Percentiles rank a stretch among this genome's conserved stretches.
Evolutionary conservation across 179 eudicot genomes (phyloP).

Genomic region (Beta lomatogona): DNA sequence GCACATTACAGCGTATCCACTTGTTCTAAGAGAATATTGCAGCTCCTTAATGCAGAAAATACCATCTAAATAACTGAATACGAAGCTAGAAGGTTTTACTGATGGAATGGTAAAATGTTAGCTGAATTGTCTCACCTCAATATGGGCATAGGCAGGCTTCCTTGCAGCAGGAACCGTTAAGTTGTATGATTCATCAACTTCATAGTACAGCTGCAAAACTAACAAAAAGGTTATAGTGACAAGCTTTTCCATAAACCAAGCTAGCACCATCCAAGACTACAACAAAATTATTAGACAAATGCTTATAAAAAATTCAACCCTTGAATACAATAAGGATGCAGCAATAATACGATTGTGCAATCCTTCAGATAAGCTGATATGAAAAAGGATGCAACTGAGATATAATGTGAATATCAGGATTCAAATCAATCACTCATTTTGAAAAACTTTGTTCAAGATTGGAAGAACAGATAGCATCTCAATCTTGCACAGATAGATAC

Average conservation of each 20-base stretch:
- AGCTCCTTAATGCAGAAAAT: background rate
- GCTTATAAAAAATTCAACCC: too few relatives aligned
- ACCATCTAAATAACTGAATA: conserved; percentile 3
- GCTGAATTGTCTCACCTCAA: conserved; percentile 49
- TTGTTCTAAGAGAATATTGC: background rate
- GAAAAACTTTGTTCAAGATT: too few relatives aligned
- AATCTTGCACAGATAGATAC: background rate
- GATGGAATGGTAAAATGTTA: background rate
- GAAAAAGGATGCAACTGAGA: too few relatives aligned
- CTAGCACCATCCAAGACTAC: background rate
- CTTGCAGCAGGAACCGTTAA: conserved; percentile 52
- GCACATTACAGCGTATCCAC: background rate
- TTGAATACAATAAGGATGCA: too few relatives aligned
- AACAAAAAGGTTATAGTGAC: conserved; percentile 28
- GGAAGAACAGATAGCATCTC: background rate
- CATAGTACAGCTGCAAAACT: conserved; percentile 69
- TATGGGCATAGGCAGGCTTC: conserved; percentile 56
- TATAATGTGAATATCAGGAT: too few relatives aligned
- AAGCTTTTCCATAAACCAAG: conserved; percentile 12
- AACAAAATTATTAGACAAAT: too few relatives aligned
- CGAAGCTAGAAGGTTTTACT: background rate
- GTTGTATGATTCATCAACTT: conserved; percentile 79
- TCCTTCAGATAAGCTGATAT: too few relatives aligned
- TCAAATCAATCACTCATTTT: too few relatives aligned
- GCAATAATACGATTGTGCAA: too few relatives aligned